Conservation (phyloP, 1,284 basidiomycete species). For the Cutaneotrichosporon sp. region DNA sequence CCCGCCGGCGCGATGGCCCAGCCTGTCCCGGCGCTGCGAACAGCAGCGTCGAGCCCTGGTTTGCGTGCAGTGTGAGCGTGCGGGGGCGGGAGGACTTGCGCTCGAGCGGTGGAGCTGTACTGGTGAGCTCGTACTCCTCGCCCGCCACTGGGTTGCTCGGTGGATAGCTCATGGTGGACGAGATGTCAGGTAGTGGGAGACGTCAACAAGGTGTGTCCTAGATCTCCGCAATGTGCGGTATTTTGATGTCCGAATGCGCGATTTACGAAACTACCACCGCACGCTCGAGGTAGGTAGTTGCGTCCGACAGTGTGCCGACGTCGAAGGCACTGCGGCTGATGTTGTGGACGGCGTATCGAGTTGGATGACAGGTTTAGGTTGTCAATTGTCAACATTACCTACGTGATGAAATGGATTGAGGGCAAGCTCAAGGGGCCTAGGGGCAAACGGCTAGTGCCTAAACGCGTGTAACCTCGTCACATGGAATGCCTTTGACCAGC, state of each 20-base stretch:
- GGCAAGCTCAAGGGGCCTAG: no score
- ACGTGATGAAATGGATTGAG: neutral
- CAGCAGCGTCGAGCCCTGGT: constrained; percentile 33
- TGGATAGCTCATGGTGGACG: constrained; percentile 20
- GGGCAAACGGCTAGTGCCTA: neutral
- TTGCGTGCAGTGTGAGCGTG: constrained; percentile 39
- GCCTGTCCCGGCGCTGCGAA: constrained; percentile 32
- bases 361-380: neutral
- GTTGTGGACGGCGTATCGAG: neutral
- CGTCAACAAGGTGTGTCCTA: neutral
- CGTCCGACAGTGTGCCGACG: neutral
- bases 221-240: neutral
- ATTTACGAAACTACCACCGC: neutral
- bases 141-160: constrained; percentile 27
- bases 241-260: neutral
- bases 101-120: constrained; percentile 3
- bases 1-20: constrained; percentile 22
- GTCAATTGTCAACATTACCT: neutral
- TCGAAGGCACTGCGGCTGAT: neutral
- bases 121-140: constrained; percentile 41
- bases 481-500: no score
- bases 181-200: neutral
- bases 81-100: constrained; percentile 21
- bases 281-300: neutral
- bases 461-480: no score